Percentiles rank a stretch among this genome's conserved stretches.
These are phyloP conservation scores for Zymoseptoria tritici DNA, from an alignment of 2,329 filamentous ascomycete species.

Conservation along the genomic window DNA sequence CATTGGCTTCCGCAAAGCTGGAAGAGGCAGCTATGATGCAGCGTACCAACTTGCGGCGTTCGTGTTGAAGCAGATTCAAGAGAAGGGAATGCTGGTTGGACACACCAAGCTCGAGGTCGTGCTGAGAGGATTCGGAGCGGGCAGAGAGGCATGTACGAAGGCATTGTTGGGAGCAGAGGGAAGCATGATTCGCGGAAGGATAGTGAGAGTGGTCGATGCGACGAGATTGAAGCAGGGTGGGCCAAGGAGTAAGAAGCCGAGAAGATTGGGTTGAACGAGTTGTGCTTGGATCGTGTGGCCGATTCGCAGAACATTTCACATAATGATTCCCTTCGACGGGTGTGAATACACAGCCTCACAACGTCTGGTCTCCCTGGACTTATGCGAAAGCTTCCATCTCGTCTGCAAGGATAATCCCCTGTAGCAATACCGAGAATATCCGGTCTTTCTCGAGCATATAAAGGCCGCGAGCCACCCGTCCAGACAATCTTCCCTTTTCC, in stretches of 20 bases:
- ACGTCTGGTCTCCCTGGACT: no score
- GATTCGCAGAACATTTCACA: neutral
- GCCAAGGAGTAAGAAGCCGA: constrained; percentile 73
- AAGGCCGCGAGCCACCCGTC: neutral
- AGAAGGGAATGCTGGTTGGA: constrained; percentile 67
- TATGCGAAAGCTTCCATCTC: no score
- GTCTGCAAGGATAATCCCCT: neutral
- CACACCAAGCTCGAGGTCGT: constrained; percentile 74
- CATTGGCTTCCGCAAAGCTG: constrained; percentile 80
- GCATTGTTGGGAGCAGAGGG: constrained; percentile 82
- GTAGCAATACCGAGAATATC: neutral
- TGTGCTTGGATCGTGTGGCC: neutral
- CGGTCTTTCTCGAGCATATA: neutral
- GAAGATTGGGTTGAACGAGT: constrained; percentile 59
- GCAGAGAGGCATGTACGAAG: constrained; percentile 84
- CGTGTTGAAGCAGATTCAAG: constrained; percentile 74
- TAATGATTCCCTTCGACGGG: neutral
- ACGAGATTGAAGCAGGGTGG: constrained; percentile 95
- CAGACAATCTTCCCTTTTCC: neutral
- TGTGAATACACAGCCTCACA: neutral
- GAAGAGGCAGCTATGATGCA: constrained; percentile 77
- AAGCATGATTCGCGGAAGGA: constrained; percentile 62
- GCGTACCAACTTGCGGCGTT: constrained; percentile 84
- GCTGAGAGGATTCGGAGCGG: constrained; percentile 75
- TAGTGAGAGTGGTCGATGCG: constrained; percentile 72